Conservation (phyloP, 305 asterid species). For the Solanum hybrid region DNA sequence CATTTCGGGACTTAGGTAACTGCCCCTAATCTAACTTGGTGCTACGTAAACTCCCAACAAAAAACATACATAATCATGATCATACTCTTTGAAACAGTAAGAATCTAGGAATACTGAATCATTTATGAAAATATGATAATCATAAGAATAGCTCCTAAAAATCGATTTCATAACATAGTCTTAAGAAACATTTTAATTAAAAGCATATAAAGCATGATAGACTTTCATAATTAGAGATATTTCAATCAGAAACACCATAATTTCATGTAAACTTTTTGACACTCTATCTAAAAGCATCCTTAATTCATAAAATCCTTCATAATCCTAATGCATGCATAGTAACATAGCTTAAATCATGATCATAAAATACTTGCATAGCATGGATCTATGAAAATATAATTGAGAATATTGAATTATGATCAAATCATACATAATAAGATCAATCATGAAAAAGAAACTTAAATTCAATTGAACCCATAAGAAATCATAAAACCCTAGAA, state of each 20-base stretch:
- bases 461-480: not conserved
- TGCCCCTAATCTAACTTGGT: not conserved
- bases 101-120: not conserved
- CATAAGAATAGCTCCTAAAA: not conserved
- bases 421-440: not conserved
- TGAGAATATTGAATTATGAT: too few species aligned
- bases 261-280: too few species aligned
- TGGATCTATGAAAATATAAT: not conserved
- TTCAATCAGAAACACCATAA: too few species aligned
- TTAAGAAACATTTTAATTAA: too few species aligned
- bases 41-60: not conserved
- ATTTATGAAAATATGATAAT: too few species aligned
- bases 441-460: not conserved
- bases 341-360: not conserved
- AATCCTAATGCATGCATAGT: not conserved
- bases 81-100: not conserved
- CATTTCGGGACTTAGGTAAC: too few species aligned
- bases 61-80: not conserved
- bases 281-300: too few species aligned
- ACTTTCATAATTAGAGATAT: too few species aligned
- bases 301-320: not conserved
- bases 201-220: too few species aligned
- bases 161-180: too few species aligned
- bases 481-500: not conserved
- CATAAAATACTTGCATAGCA: not conserved